Conservation (phyloP, 768 basidiomycete genomes). For the Psilocybe azurescens region DNA sequence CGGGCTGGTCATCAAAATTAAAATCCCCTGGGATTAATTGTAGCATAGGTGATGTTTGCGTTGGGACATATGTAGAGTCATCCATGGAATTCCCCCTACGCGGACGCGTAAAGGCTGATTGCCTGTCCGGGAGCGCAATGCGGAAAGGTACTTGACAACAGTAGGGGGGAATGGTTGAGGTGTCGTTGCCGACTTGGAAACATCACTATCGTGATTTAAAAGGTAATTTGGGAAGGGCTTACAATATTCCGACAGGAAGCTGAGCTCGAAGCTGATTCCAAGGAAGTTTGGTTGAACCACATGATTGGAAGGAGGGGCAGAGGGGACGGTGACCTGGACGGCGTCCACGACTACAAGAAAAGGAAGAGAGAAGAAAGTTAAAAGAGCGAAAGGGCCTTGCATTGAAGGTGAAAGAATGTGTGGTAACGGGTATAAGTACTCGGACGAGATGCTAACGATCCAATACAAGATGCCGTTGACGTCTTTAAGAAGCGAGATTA, state of each 20-base stretch:
- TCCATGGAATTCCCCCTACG: slow-evolving; percentile 57
- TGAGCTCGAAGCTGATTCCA: slow-evolving; percentile 70
- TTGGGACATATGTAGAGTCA: slow-evolving; percentile 46
- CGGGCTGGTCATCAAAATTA: slow-evolving; percentile 51
- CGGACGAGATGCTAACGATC: not conserved
- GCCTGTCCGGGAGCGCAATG: slow-evolving; percentile 52
- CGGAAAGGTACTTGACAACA: slow-evolving; percentile 63
- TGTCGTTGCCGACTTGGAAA: slow-evolving; percentile 54
- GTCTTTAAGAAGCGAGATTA: not conserved
- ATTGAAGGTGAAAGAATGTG: slow-evolving; percentile 4
- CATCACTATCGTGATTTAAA: not conserved
- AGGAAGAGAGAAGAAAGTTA: slow-evolving; percentile 11
- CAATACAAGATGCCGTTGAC: not conserved
- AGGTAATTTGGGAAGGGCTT: slow-evolving; percentile 12
- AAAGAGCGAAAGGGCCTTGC: slow-evolving; percentile 17
- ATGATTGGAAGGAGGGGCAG: slow-evolving; percentile 38
- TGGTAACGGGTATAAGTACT: not conserved
- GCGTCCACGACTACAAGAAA: slow-evolving; percentile 29
- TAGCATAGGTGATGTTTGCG: slow-evolving; percentile 47
- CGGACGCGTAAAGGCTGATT: slow-evolving; percentile 49
- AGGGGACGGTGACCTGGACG: slow-evolving; percentile 35
- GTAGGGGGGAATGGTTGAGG: slow-evolving; percentile 53
- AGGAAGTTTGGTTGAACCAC: slow-evolving; percentile 60
- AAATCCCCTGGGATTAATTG: slow-evolving; percentile 35
- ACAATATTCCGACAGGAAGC: slow-evolving; percentile 64